These are phyloP conservation scores for Paragyromitra xinjiangensis DNA, from an alignment of 495 filamentous ascomycete genomes.

Conservation along the genomic window DNA sequence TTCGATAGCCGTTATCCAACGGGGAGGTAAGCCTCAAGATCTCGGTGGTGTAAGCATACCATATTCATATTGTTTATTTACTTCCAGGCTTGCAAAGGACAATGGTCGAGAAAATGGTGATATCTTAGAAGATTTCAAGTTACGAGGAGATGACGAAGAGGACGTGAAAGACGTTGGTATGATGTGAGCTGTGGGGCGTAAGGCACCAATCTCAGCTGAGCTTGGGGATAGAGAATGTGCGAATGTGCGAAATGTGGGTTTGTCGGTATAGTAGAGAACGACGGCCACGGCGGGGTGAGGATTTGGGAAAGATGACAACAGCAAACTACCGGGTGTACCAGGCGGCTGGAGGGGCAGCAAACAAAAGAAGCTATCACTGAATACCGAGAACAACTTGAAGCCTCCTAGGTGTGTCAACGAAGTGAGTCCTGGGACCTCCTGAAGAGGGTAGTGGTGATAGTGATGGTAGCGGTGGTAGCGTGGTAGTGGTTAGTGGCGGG, in stretches of 20 bases:
- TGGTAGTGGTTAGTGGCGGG: conserved; percentile 15
- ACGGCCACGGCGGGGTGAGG: conserved; percentile 30
- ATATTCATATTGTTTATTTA: conserved; percentile 46
- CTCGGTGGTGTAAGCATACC: conserved; percentile 35
- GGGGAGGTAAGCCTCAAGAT: background rate
- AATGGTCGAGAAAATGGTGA: conserved; percentile 8
- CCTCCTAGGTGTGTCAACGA: conserved; percentile 18
- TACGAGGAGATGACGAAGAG: background rate
- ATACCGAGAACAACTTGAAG: conserved; percentile 1
- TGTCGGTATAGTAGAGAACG: conserved; percentile 26
- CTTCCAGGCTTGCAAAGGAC: conserved; percentile 5
- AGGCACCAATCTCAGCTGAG: background rate
- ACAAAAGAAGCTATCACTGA: conserved; percentile 16
- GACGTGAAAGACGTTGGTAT: conserved; percentile 3
- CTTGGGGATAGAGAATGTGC: background rate
- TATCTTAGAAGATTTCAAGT: conserved; percentile 11
- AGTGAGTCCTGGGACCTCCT: conserved; percentile 1
- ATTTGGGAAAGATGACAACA: conserved; percentile 19
- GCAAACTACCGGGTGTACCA: conserved; percentile 24
- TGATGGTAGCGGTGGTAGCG: conserved; percentile 9
- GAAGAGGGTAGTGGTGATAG: conserved; percentile 13
- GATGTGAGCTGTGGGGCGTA: background rate
- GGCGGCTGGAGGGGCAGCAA: conserved; percentile 5
- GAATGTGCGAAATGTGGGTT: background rate
- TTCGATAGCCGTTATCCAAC: conserved; percentile 17